These are phyloP conservation scores for Fusarium haematococcum DNA, from an alignment of 2,329 filamentous ascomycete species.

Conservation along the genomic window DNA sequence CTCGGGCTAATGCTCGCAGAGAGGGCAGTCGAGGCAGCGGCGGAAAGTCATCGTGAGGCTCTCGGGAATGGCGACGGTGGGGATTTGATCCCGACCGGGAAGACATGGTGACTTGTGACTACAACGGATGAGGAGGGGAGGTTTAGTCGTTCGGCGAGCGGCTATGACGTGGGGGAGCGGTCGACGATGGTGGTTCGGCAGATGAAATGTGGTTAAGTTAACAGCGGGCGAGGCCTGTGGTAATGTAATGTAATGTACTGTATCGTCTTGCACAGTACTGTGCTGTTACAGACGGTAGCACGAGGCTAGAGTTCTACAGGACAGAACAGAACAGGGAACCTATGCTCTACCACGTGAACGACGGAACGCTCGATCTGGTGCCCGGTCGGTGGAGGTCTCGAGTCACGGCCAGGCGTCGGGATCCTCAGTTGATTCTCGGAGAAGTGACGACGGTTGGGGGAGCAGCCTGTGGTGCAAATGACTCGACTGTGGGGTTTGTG, in stretches of 20 bases:
- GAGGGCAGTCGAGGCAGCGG: slow-evolving; percentile 50
- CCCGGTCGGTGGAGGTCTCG: not conserved
- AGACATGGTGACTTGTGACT: slow-evolving; percentile 45
- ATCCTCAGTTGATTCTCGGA: slow-evolving; percentile 6
- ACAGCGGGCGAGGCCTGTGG: slow-evolving; percentile 2
- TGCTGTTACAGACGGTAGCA: not conserved
- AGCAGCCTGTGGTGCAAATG: slow-evolving; percentile 24
- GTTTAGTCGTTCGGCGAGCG: slow-evolving; percentile 25
- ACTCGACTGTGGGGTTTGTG: slow-evolving; percentile 33
- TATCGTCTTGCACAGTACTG: not conserved
- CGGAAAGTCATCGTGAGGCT: slow-evolving; percentile 48
- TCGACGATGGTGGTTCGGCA: slow-evolving; percentile 21
- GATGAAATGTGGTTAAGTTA: slow-evolving; percentile 23
- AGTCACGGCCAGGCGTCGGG: slow-evolving; percentile 12
- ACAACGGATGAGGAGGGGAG: slow-evolving; percentile 1
- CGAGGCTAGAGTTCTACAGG: slow-evolving; percentile 4
- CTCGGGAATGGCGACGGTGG: slow-evolving; percentile 47
- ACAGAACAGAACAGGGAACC: not conserved
- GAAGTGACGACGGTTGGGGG: slow-evolving; percentile 4
- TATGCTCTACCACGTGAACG: slow-evolving; percentile 26
- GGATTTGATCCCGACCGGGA: slow-evolving; percentile 48
- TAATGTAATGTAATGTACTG: not conserved
- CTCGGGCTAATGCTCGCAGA: slow-evolving; percentile 47
- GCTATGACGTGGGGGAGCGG: slow-evolving; percentile 34
- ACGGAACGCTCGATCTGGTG: not conserved